These are phyloP conservation scores for Dicorynia guianensis DNA, from an alignment of 306 rosid genomes.

Conservation along the genomic window DNA sequence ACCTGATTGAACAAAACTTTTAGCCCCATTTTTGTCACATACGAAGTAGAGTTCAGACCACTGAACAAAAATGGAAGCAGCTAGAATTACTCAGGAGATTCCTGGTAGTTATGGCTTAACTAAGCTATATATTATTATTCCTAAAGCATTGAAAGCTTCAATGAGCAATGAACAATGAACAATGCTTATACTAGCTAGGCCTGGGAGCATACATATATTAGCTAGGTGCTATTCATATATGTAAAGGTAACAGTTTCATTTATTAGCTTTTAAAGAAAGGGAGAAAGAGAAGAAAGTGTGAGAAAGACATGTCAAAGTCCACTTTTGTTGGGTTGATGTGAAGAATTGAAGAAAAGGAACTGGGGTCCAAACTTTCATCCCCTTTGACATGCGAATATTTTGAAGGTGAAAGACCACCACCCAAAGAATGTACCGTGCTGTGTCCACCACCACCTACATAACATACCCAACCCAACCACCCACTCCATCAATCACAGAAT, in stretches of 20 bases:
- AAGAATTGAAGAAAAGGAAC: constrained; percentile 35
- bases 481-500: constrained; percentile 36
- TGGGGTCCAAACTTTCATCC: constrained; percentile 47
- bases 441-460: constrained; percentile 26
- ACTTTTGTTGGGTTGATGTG: constrained; percentile 42
- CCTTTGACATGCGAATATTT: constrained; percentile 54
- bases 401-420: constrained; percentile 55
- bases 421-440: constrained; percentile 37
- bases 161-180: neutral
- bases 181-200: constrained; percentile 4
- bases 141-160: neutral
- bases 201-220: neutral
- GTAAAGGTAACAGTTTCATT: constrained; percentile 29
- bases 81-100: constrained; percentile 23
- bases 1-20: neutral
- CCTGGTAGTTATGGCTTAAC: neutral
- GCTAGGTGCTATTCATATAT: constrained; percentile 6
- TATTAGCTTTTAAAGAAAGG: constrained; percentile 22
- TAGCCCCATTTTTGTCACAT: neutral
- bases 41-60: constrained; percentile 11
- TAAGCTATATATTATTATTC: neutral
- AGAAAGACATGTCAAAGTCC: constrained; percentile 43
- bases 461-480: constrained; percentile 43
- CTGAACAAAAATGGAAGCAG: constrained; percentile 25
- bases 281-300: constrained; percentile 29